Percentiles rank a stretch among this genome's conserved stretches.
Evolutionary conservation across 73 alveolate genomes (phyloP).

Genomic region (Urostyla sp.): DNA sequence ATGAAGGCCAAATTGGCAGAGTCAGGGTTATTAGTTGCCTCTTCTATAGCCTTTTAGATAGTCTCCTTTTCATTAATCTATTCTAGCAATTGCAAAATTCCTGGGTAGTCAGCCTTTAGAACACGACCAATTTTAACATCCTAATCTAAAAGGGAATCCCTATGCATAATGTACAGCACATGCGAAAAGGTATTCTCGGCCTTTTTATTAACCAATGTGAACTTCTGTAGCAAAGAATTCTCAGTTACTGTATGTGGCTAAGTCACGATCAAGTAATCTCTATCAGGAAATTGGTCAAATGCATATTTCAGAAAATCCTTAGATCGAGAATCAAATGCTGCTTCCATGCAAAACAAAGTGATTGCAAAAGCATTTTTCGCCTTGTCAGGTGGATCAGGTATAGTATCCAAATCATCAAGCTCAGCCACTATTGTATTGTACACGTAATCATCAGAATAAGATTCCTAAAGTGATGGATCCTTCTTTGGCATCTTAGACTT

Average conservation of each 20-base stretch:
- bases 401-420: slow-evolving; percentile 86
- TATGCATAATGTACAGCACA: slow-evolving; percentile 95
- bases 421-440: slow-evolving; percentile 86
- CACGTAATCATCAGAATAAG: slow-evolving; percentile 72
- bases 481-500: slow-evolving; percentile 43
- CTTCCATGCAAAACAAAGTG: slow-evolving; percentile 96
- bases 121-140: slow-evolving; percentile 81
- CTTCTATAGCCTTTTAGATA: slow-evolving; percentile 80
- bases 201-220: slow-evolving; percentile 88
- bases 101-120: slow-evolving; percentile 75
- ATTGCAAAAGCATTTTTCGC: slow-evolving; percentile 97
- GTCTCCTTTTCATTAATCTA: slow-evolving; percentile 80
- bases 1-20: slow-evolving; percentile 81
- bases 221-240: slow-evolving; percentile 88
- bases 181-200: slow-evolving; percentile 94
- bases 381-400: slow-evolving; percentile 97
- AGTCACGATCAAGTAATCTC: slow-evolving; percentile 96
- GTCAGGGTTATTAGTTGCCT: slow-evolving; percentile 81
- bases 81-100: slow-evolving; percentile 76
- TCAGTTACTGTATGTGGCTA: slow-evolving; percentile 98
- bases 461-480: slow-evolving; percentile 56
- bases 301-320: slow-evolving; percentile 95
- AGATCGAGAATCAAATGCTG: slow-evolving; percentile 94
- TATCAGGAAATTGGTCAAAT: slow-evolving; percentile 95
- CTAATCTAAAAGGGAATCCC: slow-evolving; percentile 89